Conservation (phyloP, 345 rosid species). For the Psidium friedrichsthalianum region DNA sequence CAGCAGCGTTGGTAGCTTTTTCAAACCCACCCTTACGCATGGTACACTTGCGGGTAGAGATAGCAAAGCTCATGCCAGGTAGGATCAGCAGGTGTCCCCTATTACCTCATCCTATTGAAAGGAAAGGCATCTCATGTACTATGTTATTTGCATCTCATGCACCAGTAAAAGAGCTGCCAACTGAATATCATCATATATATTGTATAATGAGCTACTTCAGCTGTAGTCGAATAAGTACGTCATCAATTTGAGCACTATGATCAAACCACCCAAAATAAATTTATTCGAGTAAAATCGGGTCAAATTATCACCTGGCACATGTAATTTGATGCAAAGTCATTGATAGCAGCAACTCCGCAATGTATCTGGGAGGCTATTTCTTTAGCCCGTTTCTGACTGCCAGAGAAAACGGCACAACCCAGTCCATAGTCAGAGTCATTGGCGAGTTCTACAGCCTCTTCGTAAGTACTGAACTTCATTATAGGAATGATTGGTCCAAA, state of each 20-base stretch:
- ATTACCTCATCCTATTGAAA: neutral
- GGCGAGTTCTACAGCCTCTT: conserved; percentile 80
- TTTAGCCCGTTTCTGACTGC: conserved; percentile 67
- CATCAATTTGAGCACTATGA: neutral
- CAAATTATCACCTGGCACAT: conserved; percentile 75
- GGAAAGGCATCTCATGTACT: neutral
- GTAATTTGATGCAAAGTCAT: conserved; percentile 83
- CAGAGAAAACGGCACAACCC: conserved; percentile 92
- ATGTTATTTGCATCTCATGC: neutral
- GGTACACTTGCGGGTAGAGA: neutral
- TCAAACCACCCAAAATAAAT: neutral
- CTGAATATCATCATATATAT: neutral
- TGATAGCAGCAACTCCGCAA: conserved; percentile 85
- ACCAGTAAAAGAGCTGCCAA: neutral
- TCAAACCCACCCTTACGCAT: neutral
- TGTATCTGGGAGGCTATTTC: conserved; percentile 76
- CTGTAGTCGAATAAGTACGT: neutral
- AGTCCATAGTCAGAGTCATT: conserved; percentile 92
- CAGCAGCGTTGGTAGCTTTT: neutral
- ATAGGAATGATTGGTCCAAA: conserved; percentile 99
- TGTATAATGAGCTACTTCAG: neutral
- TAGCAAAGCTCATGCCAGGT: neutral
- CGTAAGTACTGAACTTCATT: conserved; percentile 84
- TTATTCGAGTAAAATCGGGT: neutral
- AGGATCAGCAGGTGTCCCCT: neutral